These are phyloP conservation scores for Arachis hypogaea DNA, from an alignment of 306 rosid species.

Conservation along the genomic window DNA sequence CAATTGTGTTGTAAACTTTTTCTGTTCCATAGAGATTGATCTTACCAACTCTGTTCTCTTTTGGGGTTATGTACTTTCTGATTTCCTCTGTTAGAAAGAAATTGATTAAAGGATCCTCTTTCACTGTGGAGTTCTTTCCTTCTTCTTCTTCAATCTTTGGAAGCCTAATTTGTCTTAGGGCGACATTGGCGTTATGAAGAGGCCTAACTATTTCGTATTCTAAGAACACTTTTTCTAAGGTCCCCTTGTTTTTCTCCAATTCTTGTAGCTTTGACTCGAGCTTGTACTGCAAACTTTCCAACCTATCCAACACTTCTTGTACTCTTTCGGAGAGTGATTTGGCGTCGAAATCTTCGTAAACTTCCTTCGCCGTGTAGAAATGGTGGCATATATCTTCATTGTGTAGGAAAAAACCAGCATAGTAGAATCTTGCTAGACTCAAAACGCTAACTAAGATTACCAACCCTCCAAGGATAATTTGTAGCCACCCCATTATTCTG, in stretches of 20 bases:
- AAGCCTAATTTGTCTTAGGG: slow-evolving; percentile 67
- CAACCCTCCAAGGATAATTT: slow-evolving; percentile 67
- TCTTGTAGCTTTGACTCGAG: slow-evolving; percentile 60
- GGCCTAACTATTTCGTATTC: slow-evolving; percentile 77
- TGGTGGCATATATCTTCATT: slow-evolving; percentile 67
- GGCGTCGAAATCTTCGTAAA: slow-evolving; percentile 59
- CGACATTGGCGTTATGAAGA: slow-evolving; percentile 72
- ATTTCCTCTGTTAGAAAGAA: slow-evolving; percentile 79
- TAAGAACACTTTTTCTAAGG: slow-evolving; percentile 56
- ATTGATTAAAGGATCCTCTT: slow-evolving; percentile 82
- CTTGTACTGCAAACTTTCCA: slow-evolving; percentile 72
- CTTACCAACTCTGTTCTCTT: slow-evolving; percentile 69
- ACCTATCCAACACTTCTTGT: slow-evolving; percentile 60
- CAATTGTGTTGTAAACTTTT: slow-evolving; percentile 75
- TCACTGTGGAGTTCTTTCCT: slow-evolving; percentile 46
- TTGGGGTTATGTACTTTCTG: slow-evolving; percentile 87
- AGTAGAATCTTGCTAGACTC: slow-evolving; percentile 69
- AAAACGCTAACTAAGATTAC: slow-evolving; percentile 68
- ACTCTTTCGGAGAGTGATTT: slow-evolving; percentile 63
- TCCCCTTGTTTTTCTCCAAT: slow-evolving; percentile 63
- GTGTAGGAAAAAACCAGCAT: slow-evolving; percentile 70
- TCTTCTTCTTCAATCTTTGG: slow-evolving; percentile 54
- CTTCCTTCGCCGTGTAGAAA: slow-evolving; percentile 50
- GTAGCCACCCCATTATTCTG: slow-evolving; percentile 67
- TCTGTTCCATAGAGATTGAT: slow-evolving; percentile 62